Percentiles rank a stretch among this genome's conserved stretches.
Evolutionary conservation across 257 asterid genomes (phyloP).

Genomic region (Ilex aquifolium): DNA sequence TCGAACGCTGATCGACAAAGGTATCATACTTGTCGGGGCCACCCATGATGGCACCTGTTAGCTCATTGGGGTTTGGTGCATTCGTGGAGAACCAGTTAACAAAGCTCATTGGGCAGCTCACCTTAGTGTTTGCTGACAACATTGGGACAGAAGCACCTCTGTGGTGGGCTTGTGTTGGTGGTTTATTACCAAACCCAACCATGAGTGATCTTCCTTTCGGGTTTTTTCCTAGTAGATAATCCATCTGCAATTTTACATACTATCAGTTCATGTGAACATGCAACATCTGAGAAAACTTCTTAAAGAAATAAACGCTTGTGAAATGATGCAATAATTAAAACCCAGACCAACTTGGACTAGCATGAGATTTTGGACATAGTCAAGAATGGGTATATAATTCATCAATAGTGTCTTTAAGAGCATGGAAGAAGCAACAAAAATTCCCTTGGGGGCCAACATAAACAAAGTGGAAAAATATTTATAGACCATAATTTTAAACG

Average conservation of each 20-base stretch:
- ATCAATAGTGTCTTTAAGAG: too few relatives aligned
- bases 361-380: too few relatives aligned
- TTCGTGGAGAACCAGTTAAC: conserved; percentile 40
- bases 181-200: conserved; percentile 79
- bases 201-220: conserved; percentile 62
- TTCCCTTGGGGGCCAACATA: too few relatives aligned
- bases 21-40: conserved; percentile 67
- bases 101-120: conserved; percentile 61
- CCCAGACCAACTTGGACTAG: too few relatives aligned
- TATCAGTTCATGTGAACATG: too few relatives aligned
- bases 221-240: conserved; percentile 63
- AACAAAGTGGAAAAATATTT: too few relatives aligned
- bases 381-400: too few relatives aligned
- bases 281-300: too few relatives aligned
- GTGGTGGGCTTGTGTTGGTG: conserved; percentile 79
- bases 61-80: conserved; percentile 54
- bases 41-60: conserved; percentile 82
- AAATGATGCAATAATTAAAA: too few relatives aligned
- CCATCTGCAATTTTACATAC: conserved; percentile 37
- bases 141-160: conserved; percentile 85
- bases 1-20: conserved; percentile 45
- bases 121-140: conserved; percentile 14
- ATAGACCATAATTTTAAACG: too few relatives aligned
- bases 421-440: too few relatives aligned
- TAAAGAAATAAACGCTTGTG: too few relatives aligned